Conservation (phyloP, 163 green algal genomes). For the Chlorella variabilis region DNA sequence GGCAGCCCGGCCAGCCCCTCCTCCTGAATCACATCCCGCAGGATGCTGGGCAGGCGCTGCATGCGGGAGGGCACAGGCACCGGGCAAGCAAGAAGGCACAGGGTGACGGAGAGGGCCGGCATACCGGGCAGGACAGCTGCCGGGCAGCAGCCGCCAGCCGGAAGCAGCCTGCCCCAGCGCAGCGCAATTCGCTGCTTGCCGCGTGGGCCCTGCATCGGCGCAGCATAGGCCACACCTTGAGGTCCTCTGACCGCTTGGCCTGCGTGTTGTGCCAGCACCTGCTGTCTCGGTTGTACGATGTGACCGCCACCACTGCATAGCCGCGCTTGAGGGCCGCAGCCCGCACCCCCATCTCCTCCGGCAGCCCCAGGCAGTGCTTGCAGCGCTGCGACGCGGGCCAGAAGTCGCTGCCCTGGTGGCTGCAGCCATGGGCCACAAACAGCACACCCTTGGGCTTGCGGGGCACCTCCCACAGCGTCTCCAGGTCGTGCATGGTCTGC, state of each 20-base stretch:
- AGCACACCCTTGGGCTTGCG: background rate
- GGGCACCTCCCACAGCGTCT: constrained; percentile 37
- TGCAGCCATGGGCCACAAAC: constrained; percentile 62
- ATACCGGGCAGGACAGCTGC: too few species aligned
- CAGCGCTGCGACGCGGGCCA: constrained; percentile 47
- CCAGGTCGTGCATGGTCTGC: constrained; percentile 1
- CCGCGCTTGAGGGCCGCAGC: constrained; percentile 42
- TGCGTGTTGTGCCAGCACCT: constrained; percentile 60
- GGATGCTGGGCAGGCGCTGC: constrained; percentile 48
- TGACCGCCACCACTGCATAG: constrained; percentile 62
- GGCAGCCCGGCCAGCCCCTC: constrained; percentile 61
- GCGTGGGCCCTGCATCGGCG: background rate
- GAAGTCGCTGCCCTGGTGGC: constrained; percentile 65
- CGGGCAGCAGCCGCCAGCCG: background rate
- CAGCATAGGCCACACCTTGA: constrained; percentile 23
- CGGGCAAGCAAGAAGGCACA: background rate
- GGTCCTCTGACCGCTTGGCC: constrained; percentile 15
- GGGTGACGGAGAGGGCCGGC: background rate
- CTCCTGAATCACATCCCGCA: constrained; percentile 43
- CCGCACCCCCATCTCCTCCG: constrained; percentile 67
- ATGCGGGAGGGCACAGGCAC: background rate
- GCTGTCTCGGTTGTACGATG: constrained; percentile 48
- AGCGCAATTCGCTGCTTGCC: too few species aligned
- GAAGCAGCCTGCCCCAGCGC: background rate
- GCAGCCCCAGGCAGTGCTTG: constrained; percentile 62